Evolutionary conservation across 306 rosid species (phyloP).

Genomic region (Castanopsis chinensis): DNA sequence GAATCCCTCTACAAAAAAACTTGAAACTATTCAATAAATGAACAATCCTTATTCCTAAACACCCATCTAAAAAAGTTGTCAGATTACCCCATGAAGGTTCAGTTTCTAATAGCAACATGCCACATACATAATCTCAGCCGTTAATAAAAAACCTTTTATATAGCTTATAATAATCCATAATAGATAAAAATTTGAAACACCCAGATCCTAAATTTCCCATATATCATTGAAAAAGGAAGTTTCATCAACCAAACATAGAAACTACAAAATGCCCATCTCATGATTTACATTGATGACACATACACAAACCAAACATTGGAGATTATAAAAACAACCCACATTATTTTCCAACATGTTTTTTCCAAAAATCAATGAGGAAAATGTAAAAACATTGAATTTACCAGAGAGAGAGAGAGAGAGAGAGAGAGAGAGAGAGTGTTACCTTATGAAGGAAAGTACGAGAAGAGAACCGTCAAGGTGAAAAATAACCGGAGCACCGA

Average conservation of each 20-base stretch:
- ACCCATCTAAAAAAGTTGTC: neutral
- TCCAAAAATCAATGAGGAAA: neutral
- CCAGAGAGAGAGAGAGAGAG: neutral
- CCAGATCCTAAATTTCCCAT: slow-evolving; percentile 1
- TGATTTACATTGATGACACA: neutral
- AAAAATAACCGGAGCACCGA: neutral
- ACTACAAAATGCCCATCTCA: slow-evolving; percentile 2
- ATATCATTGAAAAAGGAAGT: neutral
- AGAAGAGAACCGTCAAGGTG: neutral
- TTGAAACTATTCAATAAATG: neutral
- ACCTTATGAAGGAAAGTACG: neutral
- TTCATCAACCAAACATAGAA: slow-evolving; percentile 1
- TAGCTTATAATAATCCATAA: neutral
- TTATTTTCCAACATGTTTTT: slow-evolving; percentile 1
- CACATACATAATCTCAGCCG: neutral
- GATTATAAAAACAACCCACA: neutral
- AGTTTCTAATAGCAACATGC: neutral
- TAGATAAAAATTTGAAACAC: neutral
- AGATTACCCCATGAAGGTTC: neutral
- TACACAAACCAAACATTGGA: neutral
- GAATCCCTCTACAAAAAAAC: neutral
- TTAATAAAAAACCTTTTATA: neutral
- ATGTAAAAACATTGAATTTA: neutral
- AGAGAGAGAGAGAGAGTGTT: neutral
- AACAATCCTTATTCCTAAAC: neutral